Percentiles rank a stretch among this genome's conserved stretches.
Evolutionary conservation across 345 rosid genomes (phyloP).

Genomic region (Citrus australasica): DNA sequence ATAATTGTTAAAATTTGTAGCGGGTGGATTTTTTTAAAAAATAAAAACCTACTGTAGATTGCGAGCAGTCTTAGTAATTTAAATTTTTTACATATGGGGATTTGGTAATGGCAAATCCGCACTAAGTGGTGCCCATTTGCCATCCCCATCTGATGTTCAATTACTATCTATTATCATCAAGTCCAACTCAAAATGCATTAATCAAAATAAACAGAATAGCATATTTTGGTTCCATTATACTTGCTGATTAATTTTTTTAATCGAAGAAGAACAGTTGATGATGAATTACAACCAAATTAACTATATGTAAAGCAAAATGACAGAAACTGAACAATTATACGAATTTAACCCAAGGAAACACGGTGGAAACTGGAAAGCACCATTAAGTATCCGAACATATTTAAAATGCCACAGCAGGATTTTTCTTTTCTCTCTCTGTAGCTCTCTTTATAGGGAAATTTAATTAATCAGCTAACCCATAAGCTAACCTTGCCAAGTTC

Average conservation of each 20-base stretch:
- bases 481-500: conserved; percentile 36
- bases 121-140: too few species aligned
- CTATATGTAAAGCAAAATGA: background rate
- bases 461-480: background rate
- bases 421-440: background rate
- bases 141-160: too few species aligned
- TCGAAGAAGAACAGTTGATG: background rate
- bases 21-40: too few species aligned
- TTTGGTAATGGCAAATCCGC: too few species aligned
- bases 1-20: too few species aligned
- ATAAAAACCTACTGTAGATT: too few species aligned
- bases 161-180: too few species aligned
- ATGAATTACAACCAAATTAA: background rate
- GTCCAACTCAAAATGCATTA: background rate
- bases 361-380: background rate
- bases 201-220: background rate
- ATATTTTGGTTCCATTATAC: background rate
- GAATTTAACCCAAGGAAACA: background rate
- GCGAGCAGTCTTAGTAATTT: too few species aligned
- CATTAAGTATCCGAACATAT: background rate
- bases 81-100: rapidly evolving
- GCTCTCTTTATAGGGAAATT: background rate
- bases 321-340: background rate
- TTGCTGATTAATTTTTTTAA: background rate
- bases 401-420: background rate